A percentile compares a stretch with the other conserved stretches of the same genome.
Conservation (phyloP, 441 rosid genomes). For the Sinapis alba region DNA sequence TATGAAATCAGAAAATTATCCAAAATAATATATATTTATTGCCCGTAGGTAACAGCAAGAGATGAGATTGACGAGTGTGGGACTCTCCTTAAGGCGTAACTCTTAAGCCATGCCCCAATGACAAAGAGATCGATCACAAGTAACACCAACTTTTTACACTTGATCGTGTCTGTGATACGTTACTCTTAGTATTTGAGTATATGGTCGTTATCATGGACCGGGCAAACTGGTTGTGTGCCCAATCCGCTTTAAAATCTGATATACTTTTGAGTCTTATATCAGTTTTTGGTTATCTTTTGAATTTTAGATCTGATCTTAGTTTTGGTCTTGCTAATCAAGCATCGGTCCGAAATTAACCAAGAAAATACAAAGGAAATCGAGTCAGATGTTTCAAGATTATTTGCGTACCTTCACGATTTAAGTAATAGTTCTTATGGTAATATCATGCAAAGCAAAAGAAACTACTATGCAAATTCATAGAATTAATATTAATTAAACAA, state of each 20-base stretch:
- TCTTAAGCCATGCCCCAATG: constrained; percentile 12
- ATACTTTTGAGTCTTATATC: not conserved
- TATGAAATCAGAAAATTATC: not conserved
- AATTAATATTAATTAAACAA: too few species aligned
- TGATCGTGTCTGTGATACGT: constrained; percentile 2
- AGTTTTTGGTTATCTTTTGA: not conserved
- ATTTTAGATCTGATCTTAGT: not conserved
- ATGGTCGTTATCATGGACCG: constrained; percentile 3
- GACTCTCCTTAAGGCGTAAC: constrained; percentile 26
- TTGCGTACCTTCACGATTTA: not conserved
- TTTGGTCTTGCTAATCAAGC: not conserved
- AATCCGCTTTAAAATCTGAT: not conserved
- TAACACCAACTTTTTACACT: constrained; percentile 6
- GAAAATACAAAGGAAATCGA: not conserved
- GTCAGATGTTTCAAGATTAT: not conserved
- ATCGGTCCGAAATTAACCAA: not conserved
- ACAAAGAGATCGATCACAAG: not conserved
- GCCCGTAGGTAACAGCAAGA: constrained; percentile 27
- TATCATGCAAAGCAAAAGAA: not conserved
- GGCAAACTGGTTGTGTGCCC: not conserved
- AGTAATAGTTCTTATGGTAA: not conserved
- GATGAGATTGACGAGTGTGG: constrained; percentile 27
- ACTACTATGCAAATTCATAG: not conserved
- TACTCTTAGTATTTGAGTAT: constrained; percentile 18
- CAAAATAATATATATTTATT: constrained; percentile 3